phyloP scores from a whole-genome alignment of 2,329 filamentous ascomycete genomes.

The Pseudogymnoascus sp. region DNA sequence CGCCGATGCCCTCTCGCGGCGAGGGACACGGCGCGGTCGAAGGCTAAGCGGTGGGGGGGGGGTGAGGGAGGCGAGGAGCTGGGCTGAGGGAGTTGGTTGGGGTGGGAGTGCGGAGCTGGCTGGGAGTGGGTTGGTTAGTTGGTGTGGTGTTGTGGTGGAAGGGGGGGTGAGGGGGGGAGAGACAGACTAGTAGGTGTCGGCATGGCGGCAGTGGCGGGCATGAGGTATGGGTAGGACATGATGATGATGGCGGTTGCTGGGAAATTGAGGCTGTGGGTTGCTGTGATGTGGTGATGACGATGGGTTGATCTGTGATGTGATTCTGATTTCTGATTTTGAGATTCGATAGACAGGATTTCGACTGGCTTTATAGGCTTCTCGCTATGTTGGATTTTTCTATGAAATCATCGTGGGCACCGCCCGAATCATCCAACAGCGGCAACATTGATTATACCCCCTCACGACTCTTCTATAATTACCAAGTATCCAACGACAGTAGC shows the following conservation, averaged over 20 bases:
- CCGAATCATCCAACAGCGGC: not conserved
- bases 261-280: not conserved
- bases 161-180: not conserved
- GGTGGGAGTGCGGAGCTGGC: too few species aligned
- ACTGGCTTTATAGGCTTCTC: not conserved
- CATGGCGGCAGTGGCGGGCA: too few species aligned
- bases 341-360: not conserved
- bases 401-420: not conserved
- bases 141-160: not conserved
- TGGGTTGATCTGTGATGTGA: not conserved
- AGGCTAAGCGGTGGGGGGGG: not conserved
- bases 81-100: too few species aligned
- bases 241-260: not conserved
- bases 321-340: not conserved
- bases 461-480: too few species aligned
- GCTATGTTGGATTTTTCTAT: not conserved
- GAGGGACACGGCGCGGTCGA: not conserved
- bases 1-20: not conserved
- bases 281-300: not conserved
- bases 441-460: not conserved
- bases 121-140: too few species aligned
- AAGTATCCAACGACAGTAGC: too few species aligned
- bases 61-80: not conserved
- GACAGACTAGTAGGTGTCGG: not conserved
- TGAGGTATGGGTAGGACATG: too few species aligned